Evolutionary conservation across 306 rosid species (phyloP), one percentile per base, ranked within the genome.

Genomic region (Ormosia semicastrata): DNA sequence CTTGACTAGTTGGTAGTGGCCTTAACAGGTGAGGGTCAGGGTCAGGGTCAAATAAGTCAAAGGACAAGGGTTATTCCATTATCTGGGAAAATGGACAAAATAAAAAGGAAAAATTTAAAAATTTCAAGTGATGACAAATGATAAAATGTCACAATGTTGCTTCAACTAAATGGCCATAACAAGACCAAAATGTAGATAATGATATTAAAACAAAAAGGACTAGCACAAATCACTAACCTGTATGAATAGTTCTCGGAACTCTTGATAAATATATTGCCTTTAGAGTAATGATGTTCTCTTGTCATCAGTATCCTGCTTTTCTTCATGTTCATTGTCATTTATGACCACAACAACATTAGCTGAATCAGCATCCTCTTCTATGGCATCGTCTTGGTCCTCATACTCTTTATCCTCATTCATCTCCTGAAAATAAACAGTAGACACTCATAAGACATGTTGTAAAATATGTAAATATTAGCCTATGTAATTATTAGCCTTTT

Each of bases 321-420:
- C 80, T 60, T 80, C 89, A 44, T 62, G 86, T 75, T 86, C 87
- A 64, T 67, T 79, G 49, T 78, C 82, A 67, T 82, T 84, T 37
- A 89, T 74, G 64, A 80, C 47, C 82, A 86, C 83, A 29, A 82
- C 77, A 71, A 81, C 84, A 66, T 87, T 81, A n/a, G 84, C 67
- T 13, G 88, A 84, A 67, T 86, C 82, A 14, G 79, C 80, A 66
- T 89, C 89, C 81, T 87, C 88, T 60, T 80, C 80, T 47, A 85
- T 52, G n/a, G 78, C 58, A 29, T 74, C 73, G 36, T 54, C 87
- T 86, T 80, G 37, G 75, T 68, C 66, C 30, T 75, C 71, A 60
- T 72, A 66, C 73, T 81, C 79, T 65, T 77, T 79, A 75, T 78
- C 68, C 78, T 77, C 87, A 67, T 67, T 41, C 17, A 43, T 40